Percentiles rank a stretch among this genome's conserved stretches.
phyloP scores from a whole-genome alignment of 202 grass and related monocot genomes.

The Zizania palustris region DNA sequence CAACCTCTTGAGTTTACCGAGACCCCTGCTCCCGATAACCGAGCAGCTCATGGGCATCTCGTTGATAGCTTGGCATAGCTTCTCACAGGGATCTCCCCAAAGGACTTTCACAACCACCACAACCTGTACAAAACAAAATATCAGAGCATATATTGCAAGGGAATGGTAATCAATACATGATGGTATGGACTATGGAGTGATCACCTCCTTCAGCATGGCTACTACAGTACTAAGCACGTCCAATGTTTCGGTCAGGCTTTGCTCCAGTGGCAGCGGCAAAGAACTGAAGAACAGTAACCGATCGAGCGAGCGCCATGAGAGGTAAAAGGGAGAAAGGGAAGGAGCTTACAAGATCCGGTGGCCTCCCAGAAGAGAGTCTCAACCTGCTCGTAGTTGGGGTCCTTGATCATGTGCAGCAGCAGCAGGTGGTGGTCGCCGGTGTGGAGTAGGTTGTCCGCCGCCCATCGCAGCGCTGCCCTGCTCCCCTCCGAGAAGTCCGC shows the following conservation, averaged over 20 bases:
- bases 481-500: conserved; percentile 87
- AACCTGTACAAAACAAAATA: conserved; percentile 37
- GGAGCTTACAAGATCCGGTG: conserved; percentile 67
- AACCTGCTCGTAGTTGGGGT: conserved; percentile 71
- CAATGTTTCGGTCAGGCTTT: conserved; percentile 81
- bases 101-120: conserved; percentile 66
- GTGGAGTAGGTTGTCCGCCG: conserved; percentile 73
- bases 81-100: conserved; percentile 79
- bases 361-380: conserved; percentile 90
- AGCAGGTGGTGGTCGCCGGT: conserved; percentile 78
- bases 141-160: not conserved
- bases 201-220: conserved; percentile 72
- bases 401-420: conserved; percentile 77
- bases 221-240: conserved; percentile 77
- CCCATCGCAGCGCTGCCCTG: conserved; percentile 75
- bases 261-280: conserved; percentile 28
- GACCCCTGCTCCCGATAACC: conserved; percentile 88
- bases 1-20: conserved; percentile 92
- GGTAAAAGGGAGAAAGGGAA: not conserved
- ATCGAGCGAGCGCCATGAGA: not conserved
- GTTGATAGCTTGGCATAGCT: conserved; percentile 73
- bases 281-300: not conserved
- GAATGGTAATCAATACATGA: not conserved
- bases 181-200: not conserved
- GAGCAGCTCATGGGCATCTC: conserved; percentile 71